Percentiles rank a stretch among this genome's conserved stretches.
phyloP scores from a whole-genome alignment of 345 rosid species.

The Cochlearia excelsa region DNA sequence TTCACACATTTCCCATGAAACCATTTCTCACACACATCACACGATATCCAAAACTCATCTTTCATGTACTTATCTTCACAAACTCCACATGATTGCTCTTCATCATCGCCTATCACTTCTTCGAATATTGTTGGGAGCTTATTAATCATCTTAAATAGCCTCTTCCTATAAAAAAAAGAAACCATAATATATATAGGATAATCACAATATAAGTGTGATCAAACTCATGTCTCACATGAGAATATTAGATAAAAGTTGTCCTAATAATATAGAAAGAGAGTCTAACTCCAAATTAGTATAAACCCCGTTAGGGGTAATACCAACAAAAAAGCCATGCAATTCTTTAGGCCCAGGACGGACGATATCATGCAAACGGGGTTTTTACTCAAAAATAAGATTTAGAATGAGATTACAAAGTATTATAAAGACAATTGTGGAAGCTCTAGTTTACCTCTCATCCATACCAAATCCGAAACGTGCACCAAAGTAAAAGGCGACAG shows the following conservation, averaged over 20 bases:
- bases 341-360: too few relatives aligned
- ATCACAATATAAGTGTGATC: too few relatives aligned
- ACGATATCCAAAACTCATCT: constrained; percentile 99
- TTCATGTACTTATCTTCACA: constrained; percentile 90
- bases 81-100: constrained; percentile 85
- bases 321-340: too few relatives aligned
- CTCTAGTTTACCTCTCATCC: constrained; percentile 72
- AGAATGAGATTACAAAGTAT: background rate
- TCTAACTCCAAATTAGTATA: too few relatives aligned
- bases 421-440: background rate
- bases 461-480: constrained; percentile 98
- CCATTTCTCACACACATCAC: constrained; percentile 95
- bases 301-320: too few relatives aligned
- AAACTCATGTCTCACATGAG: background rate
- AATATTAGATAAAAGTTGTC: too few relatives aligned
- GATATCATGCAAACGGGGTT: too few relatives aligned
- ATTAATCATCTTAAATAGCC: constrained; percentile 96
- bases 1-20: constrained; percentile 99
- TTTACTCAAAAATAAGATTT: too few relatives aligned
- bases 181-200: too few relatives aligned
- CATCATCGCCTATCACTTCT: constrained; percentile 70
- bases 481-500: constrained; percentile 97
- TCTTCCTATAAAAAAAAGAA: constrained; percentile 59
- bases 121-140: constrained; percentile 91
- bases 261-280: too few relatives aligned